These are phyloP conservation scores for Chrysophaeum taylorii DNA, from an alignment of 352 stramenopile species.

Conservation along the genomic window DNA sequence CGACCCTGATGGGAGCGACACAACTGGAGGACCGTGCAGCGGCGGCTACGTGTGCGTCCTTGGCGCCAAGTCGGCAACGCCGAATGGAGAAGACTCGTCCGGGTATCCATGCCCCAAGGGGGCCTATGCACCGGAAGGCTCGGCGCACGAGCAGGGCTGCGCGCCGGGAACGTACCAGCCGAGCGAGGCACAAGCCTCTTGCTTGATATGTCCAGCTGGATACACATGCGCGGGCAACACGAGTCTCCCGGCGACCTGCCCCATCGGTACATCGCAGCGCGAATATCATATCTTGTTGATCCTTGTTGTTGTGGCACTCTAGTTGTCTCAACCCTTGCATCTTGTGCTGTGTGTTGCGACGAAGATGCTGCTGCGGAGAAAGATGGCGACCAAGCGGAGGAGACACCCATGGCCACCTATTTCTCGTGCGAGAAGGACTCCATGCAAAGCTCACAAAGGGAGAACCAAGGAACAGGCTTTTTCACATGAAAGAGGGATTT, in stretches of 20 bases:
- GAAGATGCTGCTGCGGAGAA: too few species aligned
- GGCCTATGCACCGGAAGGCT: constrained; percentile 41
- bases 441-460: too few species aligned
- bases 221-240: constrained; percentile 6
- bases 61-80: background rate
- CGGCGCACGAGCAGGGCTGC: background rate
- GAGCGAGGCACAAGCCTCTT: background rate
- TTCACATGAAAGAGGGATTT: too few species aligned
- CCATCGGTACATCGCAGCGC: too few species aligned
- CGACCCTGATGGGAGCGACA: background rate
- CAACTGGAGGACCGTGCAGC: constrained; percentile 20
- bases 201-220: constrained; percentile 39
- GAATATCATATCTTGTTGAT: too few species aligned
- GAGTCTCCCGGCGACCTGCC: background rate
- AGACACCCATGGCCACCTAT: too few species aligned
- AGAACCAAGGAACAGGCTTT: too few species aligned
- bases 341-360: too few species aligned
- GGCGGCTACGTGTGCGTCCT: constrained; percentile 26
- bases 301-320: too few species aligned
- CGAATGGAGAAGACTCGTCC: constrained; percentile 26
- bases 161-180: constrained; percentile 15
- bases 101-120: constrained; percentile 67
- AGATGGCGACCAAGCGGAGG: too few species aligned
- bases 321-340: too few species aligned
- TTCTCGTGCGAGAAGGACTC: too few species aligned